Percentiles rank a stretch among this genome's conserved stretches.
phyloP scores from a whole-genome alignment of 2,329 filamentous ascomycete species.

The Verticillium nonalfalfae region DNA sequence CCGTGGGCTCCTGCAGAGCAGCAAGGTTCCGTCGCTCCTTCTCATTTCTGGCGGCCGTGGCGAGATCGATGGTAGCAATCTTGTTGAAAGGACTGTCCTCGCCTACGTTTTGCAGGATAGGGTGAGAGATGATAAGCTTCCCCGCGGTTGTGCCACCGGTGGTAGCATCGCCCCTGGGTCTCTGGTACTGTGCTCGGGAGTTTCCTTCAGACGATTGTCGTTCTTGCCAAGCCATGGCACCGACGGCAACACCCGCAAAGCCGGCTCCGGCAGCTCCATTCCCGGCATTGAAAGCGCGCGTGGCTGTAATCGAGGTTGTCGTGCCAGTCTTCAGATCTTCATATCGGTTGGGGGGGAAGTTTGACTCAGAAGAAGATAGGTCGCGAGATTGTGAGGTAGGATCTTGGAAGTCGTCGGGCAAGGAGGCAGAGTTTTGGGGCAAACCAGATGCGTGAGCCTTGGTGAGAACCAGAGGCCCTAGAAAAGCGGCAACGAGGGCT shows the following conservation, averaged over 20 bases:
- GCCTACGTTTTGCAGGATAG: slow-evolving; percentile 31
- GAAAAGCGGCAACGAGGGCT: slow-evolving; percentile 31
- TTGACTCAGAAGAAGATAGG: slow-evolving; percentile 34
- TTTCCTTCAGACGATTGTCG: slow-evolving; percentile 11
- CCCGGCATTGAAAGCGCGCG: slow-evolving; percentile 10
- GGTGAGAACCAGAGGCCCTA: slow-evolving; percentile 22
- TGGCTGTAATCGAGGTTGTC: slow-evolving; percentile 25
- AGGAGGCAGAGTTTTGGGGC: slow-evolving; percentile 30
- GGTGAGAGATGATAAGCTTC: slow-evolving; percentile 42
- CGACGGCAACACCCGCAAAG: slow-evolving; percentile 26
- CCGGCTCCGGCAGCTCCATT: slow-evolving; percentile 23
- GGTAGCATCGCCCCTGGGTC: slow-evolving; percentile 19
- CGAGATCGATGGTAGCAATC: slow-evolving; percentile 43
- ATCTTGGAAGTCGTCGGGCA: slow-evolving; percentile 19
- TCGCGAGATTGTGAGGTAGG: slow-evolving; percentile 23
- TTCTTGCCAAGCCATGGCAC: slow-evolving; percentile 30
- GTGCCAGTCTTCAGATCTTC: slow-evolving; percentile 41
- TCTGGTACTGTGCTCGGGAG: not conserved
- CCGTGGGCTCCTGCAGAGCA: slow-evolving; percentile 20
- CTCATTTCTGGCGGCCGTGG: slow-evolving; percentile 40
- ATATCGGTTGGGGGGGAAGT: slow-evolving; percentile 38
- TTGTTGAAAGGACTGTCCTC: slow-evolving; percentile 34
- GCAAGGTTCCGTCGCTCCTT: slow-evolving; percentile 31
- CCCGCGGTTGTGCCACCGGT: slow-evolving; percentile 17
- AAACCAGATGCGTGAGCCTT: slow-evolving; percentile 20